Evolutionary conservation across 2,329 filamentous ascomycete genomes (phyloP).

Genomic region (Zymoseptoria pseudotritici): DNA sequence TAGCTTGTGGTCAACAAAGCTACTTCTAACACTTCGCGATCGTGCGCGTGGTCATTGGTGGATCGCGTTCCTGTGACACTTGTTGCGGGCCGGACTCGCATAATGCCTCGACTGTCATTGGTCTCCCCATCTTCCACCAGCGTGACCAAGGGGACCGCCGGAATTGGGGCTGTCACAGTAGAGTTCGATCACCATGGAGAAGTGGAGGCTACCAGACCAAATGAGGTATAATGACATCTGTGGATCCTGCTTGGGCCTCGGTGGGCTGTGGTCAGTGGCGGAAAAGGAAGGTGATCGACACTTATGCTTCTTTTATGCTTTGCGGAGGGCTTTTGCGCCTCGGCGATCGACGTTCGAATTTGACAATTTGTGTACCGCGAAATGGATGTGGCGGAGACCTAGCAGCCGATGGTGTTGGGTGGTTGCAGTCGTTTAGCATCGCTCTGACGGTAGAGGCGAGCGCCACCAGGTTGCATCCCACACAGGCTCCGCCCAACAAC

Average conservation of each 20-base stretch:
- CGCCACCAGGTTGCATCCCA: background rate
- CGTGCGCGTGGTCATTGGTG: background rate
- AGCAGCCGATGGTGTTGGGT: background rate
- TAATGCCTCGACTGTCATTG: background rate
- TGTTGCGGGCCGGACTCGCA: background rate
- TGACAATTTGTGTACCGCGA: background rate
- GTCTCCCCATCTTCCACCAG: background rate
- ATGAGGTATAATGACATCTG: background rate
- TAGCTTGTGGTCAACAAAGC: background rate
- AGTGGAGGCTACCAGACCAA: background rate
- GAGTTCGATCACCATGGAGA: background rate
- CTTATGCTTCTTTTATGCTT: slow-evolving; percentile 9
- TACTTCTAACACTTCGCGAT: background rate
- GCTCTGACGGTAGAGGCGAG: background rate
- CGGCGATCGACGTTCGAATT: slow-evolving; percentile 2
- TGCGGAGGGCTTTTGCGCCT: slow-evolving; percentile 1
- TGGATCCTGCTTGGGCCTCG: background rate
- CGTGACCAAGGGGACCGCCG: background rate
- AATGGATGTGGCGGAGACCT: background rate
- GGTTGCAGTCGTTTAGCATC: background rate
- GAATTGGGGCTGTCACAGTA: background rate
- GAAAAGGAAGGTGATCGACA: slow-evolving; percentile 5
- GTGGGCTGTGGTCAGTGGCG: background rate
- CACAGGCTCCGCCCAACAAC: background rate
- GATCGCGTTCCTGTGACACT: background rate